phyloP scores from a whole-genome alignment of 73 alveolate genomes.

The Urostyla sp. region DNA sequence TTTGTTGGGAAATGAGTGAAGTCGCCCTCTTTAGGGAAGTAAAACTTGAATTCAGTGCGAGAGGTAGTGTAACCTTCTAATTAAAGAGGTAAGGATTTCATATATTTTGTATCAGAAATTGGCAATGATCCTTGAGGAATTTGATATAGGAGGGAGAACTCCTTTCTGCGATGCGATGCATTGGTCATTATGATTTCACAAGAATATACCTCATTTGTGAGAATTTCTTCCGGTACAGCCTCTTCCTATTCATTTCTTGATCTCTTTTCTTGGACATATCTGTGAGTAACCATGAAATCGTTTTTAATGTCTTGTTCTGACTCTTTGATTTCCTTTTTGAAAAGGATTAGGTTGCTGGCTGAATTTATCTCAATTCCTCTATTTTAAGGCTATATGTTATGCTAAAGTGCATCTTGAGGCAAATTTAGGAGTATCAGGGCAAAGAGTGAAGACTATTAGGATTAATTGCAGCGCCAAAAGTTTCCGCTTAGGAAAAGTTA shows the following conservation, averaged over 20 bases:
- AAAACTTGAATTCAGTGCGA: conserved; percentile 77
- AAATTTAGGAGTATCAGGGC: conserved; percentile 86
- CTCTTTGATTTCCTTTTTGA: conserved; percentile 90
- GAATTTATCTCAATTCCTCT: conserved; percentile 77
- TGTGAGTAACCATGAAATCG: conserved; percentile 85
- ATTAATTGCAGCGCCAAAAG: conserved; percentile 43
- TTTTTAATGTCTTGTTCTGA: conserved; percentile 75
- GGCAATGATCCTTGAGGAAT: conserved; percentile 97
- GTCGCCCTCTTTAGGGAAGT: conserved; percentile 93
- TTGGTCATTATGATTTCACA: conserved; percentile 94
- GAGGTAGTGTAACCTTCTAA: conserved; percentile 84
- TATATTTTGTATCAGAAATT: conserved; percentile 72
- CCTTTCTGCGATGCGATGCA: conserved; percentile 74
- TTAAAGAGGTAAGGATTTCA: conserved; percentile 72
- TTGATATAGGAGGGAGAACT: conserved; percentile 85
- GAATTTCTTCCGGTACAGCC: conserved; percentile 69
- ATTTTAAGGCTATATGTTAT: conserved; percentile 70
- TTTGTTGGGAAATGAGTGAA: conserved; percentile 89
- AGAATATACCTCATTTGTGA: conserved; percentile 77
- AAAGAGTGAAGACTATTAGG: conserved; percentile 76
- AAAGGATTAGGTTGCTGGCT: conserved; percentile 69
- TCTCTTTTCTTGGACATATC: conserved; percentile 61
- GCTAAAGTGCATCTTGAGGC: conserved; percentile 74
- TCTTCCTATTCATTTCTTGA: neutral
- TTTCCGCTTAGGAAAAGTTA: conserved; percentile 41